Conservation (phyloP, 768 basidiomycete species). For the Termitomyces sp. region DNA sequence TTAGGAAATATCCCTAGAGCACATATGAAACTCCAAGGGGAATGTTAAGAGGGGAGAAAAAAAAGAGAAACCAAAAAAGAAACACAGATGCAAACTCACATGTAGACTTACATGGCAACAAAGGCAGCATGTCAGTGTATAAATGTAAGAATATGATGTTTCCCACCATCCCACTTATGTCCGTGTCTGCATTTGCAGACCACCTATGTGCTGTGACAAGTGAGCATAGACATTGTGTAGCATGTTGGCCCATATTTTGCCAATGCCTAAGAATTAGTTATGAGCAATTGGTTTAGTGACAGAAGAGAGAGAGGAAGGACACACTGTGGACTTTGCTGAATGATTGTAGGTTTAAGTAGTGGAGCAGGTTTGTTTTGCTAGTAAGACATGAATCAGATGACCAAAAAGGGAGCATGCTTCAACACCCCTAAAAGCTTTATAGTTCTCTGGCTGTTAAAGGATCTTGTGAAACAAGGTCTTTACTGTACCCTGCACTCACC, state of each 20-base stretch:
- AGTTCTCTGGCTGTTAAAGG: no score
- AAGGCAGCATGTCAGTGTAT: conserved; percentile 37
- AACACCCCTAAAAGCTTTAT: no score
- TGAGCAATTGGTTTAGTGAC: not conserved
- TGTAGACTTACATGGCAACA: conserved; percentile 42
- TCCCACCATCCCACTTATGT: conserved; percentile 32
- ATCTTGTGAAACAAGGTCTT: no score
- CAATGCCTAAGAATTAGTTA: conserved; percentile 12
- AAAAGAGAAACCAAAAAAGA: no score
- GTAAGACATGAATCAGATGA: not conserved
- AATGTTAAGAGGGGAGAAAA: no score
- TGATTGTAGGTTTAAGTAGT: conserved; percentile 30
- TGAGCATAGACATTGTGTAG: no score
- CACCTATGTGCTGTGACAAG: conserved; percentile 25
- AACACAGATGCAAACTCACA: conserved; percentile 19
- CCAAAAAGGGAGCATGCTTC: not conserved
- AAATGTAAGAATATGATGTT: conserved; percentile 44
- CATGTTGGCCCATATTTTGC: no score
- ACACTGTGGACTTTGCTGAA: conserved; percentile 42
- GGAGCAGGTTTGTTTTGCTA: no score
- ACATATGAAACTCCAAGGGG: no score
- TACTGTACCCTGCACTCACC: no score
- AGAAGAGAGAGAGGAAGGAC: not conserved
- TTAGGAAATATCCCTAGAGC: no score
- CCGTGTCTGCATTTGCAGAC: conserved; percentile 28